Evolutionary conservation across 352 stramenopile species (phyloP).

Genomic region (Thraustochytrium sp.): DNA sequence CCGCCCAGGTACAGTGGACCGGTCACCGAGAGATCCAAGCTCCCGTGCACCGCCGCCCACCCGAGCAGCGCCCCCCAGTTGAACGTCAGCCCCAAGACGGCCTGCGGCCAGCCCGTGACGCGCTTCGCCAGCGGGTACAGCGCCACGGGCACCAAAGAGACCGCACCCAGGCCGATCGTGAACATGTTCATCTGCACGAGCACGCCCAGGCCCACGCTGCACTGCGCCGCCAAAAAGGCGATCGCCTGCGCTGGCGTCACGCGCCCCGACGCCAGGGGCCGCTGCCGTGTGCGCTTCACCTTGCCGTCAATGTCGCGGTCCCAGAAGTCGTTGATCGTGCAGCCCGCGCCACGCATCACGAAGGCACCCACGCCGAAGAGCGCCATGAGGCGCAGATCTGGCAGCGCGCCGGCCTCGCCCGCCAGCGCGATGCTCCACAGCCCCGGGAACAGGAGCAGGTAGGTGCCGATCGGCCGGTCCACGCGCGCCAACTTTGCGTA

Average conservation of each 20-base stretch:
- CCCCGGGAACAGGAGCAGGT: slow-evolving; percentile 93
- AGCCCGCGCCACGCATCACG: slow-evolving; percentile 93
- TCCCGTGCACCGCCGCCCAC: slow-evolving; percentile 75
- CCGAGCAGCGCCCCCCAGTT: slow-evolving; percentile 96
- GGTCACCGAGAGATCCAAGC: slow-evolving; percentile 67
- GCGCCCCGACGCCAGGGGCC: slow-evolving; percentile 82
- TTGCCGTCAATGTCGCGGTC: slow-evolving; percentile 91
- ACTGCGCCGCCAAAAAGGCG: slow-evolving; percentile 84
- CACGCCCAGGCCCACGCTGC: slow-evolving; percentile 81
- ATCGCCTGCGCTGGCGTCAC: slow-evolving; percentile 81
- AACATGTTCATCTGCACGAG: slow-evolving; percentile 89
- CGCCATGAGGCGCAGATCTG: slow-evolving; percentile 69
- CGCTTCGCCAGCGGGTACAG: slow-evolving; percentile 97
- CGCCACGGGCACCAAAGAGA: slow-evolving; percentile 84
- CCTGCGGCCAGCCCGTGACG: slow-evolving; percentile 93
- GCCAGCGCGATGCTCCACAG: slow-evolving; percentile 94
- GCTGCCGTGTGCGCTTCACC: slow-evolving; percentile 86
- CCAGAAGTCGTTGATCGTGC: slow-evolving; percentile 99
- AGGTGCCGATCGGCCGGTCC: slow-evolving; percentile 62
- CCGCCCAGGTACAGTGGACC: slow-evolving; percentile 86
- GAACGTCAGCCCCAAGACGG: slow-evolving; percentile 93
- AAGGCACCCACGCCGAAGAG: slow-evolving; percentile 83
- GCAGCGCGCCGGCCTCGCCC: slow-evolving; percentile 65
- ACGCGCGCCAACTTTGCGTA: slow-evolving; percentile 37
- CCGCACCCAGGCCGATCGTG: slow-evolving; percentile 82